Conservation (phyloP, 805 yeast genomes). For the Saccharomycopsis fibuligera region DNA sequence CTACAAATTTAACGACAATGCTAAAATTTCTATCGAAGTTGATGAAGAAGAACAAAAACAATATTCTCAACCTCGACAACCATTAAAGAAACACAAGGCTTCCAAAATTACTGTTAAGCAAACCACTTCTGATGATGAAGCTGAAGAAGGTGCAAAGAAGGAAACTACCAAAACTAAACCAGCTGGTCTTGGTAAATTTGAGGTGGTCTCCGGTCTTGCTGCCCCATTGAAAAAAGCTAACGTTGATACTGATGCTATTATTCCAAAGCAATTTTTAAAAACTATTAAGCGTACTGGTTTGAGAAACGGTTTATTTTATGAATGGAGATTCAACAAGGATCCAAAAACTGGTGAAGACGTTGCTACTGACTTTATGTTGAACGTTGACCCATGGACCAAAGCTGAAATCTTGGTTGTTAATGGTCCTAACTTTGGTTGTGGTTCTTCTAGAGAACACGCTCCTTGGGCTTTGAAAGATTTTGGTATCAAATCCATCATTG, state of each 20-base stretch:
- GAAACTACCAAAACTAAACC: constrained; percentile 44
- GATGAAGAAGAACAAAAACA: constrained; percentile 24
- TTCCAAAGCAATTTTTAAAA: constrained; percentile 96
- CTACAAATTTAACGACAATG: constrained; percentile 48
- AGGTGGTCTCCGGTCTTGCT: constrained; percentile 72
- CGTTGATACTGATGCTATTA: constrained; percentile 97
- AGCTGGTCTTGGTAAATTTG: constrained; percentile 69
- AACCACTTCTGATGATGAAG: constrained; percentile 48
- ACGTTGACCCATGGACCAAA: constrained; percentile 72
- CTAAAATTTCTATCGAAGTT: constrained; percentile 38
- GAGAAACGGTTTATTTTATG: constrained; percentile 82
- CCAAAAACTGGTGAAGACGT: constrained; percentile 56
- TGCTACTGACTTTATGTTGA: constrained; percentile 85
- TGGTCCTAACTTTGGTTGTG: constrained; percentile 98
- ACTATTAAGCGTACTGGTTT: constrained; percentile 97
- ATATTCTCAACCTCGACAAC: not conserved
- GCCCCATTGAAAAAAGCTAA: constrained; percentile 95
- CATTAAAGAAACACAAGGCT: not conserved
- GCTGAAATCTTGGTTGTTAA: constrained; percentile 84
- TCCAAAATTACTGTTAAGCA: constrained; percentile 5
- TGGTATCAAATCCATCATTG: constrained; percentile 92
- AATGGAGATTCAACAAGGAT: constrained; percentile 70
- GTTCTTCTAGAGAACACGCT: constrained; percentile 98
- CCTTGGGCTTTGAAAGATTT: constrained; percentile 99
- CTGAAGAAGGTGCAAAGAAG: constrained; percentile 49